Percentiles rank a stretch among this genome's conserved stretches.
Conservation (phyloP, 73 alveolate species). For the Paramecium primaurelia region DNA sequence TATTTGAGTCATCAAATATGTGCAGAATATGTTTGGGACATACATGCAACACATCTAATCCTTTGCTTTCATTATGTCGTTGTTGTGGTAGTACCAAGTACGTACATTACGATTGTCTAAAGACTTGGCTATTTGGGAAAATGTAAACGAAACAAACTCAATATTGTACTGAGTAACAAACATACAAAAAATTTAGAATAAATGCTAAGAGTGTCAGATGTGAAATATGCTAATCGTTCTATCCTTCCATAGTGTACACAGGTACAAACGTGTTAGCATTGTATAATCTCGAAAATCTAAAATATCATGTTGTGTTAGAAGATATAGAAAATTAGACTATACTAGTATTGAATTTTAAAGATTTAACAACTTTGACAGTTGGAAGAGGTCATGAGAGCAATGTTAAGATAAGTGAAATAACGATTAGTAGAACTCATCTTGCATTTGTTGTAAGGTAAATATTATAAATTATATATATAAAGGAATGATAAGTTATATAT, state of each 20-base stretch:
- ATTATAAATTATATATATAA: not conserved
- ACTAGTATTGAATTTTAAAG: not conserved
- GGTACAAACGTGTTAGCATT: not conserved
- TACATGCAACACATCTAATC: slow-evolving; percentile 66
- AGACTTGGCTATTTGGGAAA: slow-evolving; percentile 73
- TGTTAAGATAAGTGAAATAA: slow-evolving; percentile 56
- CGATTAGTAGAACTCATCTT: slow-evolving; percentile 54
- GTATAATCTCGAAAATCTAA: not conserved
- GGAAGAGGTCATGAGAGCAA: slow-evolving; percentile 66
- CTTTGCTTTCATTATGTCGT: slow-evolving; percentile 84
- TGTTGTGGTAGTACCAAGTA: slow-evolving; percentile 89
- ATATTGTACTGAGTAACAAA: slow-evolving; percentile 3
- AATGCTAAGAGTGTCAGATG: slow-evolving; percentile 34
- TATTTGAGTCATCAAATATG: not conserved
- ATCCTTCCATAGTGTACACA: not conserved
- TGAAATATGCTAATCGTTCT: slow-evolving; percentile 31
- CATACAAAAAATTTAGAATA: not conserved
- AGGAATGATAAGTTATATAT: slow-evolving; percentile 50
- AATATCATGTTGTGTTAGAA: not conserved
- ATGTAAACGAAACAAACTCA: slow-evolving; percentile 60
- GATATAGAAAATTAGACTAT: not conserved
- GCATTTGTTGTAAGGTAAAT: not conserved
- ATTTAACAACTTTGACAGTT: not conserved
- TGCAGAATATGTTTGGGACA: slow-evolving; percentile 60
- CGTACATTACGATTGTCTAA: slow-evolving; percentile 83